Conservation (phyloP, 2,329 filamentous ascomycete genomes). For the Ophiostoma australiae region DNA sequence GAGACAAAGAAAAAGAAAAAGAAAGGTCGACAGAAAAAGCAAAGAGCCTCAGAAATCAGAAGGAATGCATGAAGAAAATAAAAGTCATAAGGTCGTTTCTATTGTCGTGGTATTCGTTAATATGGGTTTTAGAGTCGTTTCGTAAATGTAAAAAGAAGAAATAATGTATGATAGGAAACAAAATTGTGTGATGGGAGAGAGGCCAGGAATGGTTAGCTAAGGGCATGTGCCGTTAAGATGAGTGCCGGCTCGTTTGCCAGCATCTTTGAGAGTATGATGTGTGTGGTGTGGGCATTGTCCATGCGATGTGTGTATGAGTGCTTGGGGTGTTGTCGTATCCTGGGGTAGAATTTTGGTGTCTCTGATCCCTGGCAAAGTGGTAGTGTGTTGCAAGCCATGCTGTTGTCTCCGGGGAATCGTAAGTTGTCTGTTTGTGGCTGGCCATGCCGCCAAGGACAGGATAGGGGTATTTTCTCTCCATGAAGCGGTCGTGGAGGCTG, state of each 20-base stretch:
- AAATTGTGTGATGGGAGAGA: not conserved
- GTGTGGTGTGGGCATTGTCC: not conserved
- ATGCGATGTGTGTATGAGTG: not conserved
- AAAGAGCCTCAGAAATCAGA: not conserved
- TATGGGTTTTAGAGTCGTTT: not conserved
- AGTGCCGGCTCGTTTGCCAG: not conserved
- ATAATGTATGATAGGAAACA: not conserved
- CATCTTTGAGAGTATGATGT: not conserved
- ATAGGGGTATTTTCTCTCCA: conserved; percentile 30
- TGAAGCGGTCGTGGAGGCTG: conserved; percentile 31
- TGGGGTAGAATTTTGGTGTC: not conserved
- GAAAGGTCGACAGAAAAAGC: conserved; percentile 12
- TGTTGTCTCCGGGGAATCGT: not conserved
- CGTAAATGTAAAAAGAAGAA: not conserved
- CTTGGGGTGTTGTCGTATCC: conserved; percentile 1
- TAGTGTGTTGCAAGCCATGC: not conserved
- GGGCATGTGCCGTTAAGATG: not conserved
- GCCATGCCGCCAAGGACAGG: conserved; percentile 17
- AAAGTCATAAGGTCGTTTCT: conserved; percentile 10
- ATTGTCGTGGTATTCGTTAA: conserved; percentile 11
- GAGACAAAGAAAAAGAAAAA: not conserved
- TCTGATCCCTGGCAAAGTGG: not conserved
- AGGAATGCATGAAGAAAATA: not conserved
- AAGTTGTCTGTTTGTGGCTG: not conserved
- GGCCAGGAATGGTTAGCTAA: not conserved